phyloP scores from a whole-genome alignment of 495 filamentous ascomycete genomes.

The Annulohypoxylon nitens region DNA sequence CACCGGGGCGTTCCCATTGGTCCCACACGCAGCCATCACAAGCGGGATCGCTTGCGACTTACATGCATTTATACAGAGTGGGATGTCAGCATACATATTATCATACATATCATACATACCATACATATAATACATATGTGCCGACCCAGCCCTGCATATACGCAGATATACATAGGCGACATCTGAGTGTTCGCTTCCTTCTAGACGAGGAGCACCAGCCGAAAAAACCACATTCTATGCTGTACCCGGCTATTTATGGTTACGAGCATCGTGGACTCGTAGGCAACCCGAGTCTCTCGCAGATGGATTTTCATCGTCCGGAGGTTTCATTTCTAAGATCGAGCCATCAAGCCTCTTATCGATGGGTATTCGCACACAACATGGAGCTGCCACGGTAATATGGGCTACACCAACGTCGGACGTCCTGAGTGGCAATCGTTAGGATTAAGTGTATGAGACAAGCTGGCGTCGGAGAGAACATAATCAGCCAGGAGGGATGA shows the following conservation, averaged over 20 bases:
- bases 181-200: slow-evolving; percentile 17
- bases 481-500: neutral
- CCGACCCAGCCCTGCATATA: slow-evolving; percentile 31
- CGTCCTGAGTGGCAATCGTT: neutral
- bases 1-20: slow-evolving; percentile 45
- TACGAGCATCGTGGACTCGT: neutral
- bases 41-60: slow-evolving; percentile 38
- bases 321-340: neutral
- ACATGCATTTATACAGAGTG: slow-evolving; percentile 35
- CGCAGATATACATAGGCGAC: slow-evolving; percentile 9
- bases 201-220: neutral
- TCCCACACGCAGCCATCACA: slow-evolving; percentile 34
- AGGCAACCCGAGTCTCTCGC: neutral
- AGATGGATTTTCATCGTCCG: neutral
- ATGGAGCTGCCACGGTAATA: neutral
- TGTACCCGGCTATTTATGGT: neutral
- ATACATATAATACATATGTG: slow-evolving; percentile 19
- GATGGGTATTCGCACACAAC: neutral
- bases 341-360: neutral
- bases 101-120: neutral
- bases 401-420: slow-evolving; percentile 13
- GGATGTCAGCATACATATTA: slow-evolving; percentile 41
- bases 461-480: neutral
- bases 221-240: neutral
- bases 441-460: slow-evolving; percentile 1